Base-by-base conservation (phyloP, 306 rosid genomes). In the Trifolium fragiferum region DNA sequence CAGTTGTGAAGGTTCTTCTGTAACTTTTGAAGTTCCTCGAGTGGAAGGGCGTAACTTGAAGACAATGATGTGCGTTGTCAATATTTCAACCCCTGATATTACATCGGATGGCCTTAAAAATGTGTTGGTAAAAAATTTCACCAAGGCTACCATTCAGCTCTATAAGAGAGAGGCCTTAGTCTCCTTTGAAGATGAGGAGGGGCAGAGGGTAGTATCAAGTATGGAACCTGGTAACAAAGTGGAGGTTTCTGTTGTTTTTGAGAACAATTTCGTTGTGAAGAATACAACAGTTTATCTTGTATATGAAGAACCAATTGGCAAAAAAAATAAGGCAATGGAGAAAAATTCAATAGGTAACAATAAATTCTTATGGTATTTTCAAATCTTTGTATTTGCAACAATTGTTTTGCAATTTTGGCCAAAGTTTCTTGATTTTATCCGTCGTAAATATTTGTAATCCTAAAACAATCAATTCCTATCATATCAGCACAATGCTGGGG, bases 141-240 rank as follows among this genome's bases (percentile, higher is more conserved):
- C 70, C 6, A 65, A 65, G 35, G 11, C 33, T 6, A 65, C 35
- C 70, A 72, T 72, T 65, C 74, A 65, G 46, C 53, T 79, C 32
- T 44, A 64, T 54, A 72, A 55, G 61, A 21, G n/a, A 32, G 67
- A 65, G 1, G n/a, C 74, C 19, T 11, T 72, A 64, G 15, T 51
- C 69, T 65, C 62, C 41, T 55, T 55, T 21, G 40, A 62, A 38
- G 50, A 61, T 41, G 54, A 14, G 19, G 6, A 47, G 40, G 9
- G 40, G 40, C 9, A 35, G 40, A 35, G 9, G 40, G 40, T 35
- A 35, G 40, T 35, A 35, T 35, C 40, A 35, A 35, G 40, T 7
- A 35, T 35, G 2, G 9, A 35, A 35, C 40, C 2, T 15, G 54
- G 19, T 1, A 15, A 47, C 50, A 12, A 44, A 44, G 40, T 35